Evolutionary conservation across 2,329 filamentous ascomycete genomes (phyloP).

Genomic region (Endoconidiophora polonica): DNA sequence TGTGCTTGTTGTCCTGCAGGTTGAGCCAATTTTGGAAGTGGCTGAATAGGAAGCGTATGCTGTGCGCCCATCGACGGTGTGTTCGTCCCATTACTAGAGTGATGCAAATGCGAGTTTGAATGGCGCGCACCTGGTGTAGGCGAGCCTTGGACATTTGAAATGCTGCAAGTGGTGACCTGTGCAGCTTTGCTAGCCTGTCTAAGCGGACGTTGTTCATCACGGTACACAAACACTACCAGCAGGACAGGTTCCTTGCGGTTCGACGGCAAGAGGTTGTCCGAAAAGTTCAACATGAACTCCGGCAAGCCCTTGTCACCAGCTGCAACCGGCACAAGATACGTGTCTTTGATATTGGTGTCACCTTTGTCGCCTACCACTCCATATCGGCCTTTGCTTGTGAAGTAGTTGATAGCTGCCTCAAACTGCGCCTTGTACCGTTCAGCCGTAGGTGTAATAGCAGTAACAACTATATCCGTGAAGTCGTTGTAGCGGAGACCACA

Average conservation of each 20-base stretch:
- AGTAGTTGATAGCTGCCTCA: slow-evolving; percentile 71
- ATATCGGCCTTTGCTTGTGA: slow-evolving; percentile 64
- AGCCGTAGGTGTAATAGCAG: slow-evolving; percentile 51
- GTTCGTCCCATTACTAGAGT: not conserved
- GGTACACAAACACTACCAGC: slow-evolving; percentile 70
- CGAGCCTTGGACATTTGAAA: slow-evolving; percentile 14
- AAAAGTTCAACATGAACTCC: slow-evolving; percentile 77
- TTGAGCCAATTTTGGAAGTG: not conserved
- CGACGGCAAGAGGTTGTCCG: slow-evolving; percentile 62
- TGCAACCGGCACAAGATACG: slow-evolving; percentile 77
- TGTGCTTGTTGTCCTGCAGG: not conserved
- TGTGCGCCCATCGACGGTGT: slow-evolving; percentile 18
- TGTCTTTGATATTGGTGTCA: slow-evolving; percentile 63
- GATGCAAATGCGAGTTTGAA: not conserved
- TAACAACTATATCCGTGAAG: slow-evolving; percentile 69
- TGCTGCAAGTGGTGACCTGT: not conserved
- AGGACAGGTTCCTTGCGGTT: slow-evolving; percentile 59
- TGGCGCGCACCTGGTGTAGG: slow-evolving; percentile 20
- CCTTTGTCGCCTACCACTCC: slow-evolving; percentile 71
- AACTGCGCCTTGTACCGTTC: slow-evolving; percentile 46
- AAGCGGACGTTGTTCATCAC: slow-evolving; percentile 31
- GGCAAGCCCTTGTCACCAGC: slow-evolving; percentile 55
- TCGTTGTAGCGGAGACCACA: slow-evolving; percentile 70
- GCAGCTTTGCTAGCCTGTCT: not conserved
- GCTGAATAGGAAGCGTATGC: slow-evolving; percentile 7